Percentiles rank a stretch among this genome's conserved stretches.
Conservation (phyloP, 2,329 filamentous ascomycete species). For the Corinectria fuckeliana region DNA sequence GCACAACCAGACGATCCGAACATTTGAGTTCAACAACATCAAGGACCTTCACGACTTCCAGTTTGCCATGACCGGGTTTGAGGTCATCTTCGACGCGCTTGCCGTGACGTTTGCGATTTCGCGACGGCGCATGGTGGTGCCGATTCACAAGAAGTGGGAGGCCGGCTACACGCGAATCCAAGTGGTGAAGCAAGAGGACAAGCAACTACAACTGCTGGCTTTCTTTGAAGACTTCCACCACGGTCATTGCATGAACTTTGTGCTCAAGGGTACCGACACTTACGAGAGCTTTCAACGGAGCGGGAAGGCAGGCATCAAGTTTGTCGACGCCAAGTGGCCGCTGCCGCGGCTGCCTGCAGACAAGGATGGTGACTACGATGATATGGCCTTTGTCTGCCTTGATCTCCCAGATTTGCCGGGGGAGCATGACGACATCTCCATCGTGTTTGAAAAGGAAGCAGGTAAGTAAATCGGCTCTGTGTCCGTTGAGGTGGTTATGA, state of each 20-base stretch:
- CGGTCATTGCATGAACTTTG: constrained; percentile 87
- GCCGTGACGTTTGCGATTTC: constrained; percentile 82
- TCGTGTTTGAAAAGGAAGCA: constrained; percentile 80
- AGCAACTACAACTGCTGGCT: constrained; percentile 76
- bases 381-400: constrained; percentile 79
- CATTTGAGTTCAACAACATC: constrained; percentile 70
- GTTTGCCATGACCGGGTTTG: constrained; percentile 78
- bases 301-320: constrained; percentile 74
- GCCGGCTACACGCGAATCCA: constrained; percentile 81
- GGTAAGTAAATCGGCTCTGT: constrained; percentile 59
- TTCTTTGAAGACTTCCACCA: constrained; percentile 91
- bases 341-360: constrained; percentile 69
- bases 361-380: constrained; percentile 59
- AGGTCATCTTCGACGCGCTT: constrained; percentile 75
- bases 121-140: constrained; percentile 85
- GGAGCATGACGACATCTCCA: constrained; percentile 89
- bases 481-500: not conserved
- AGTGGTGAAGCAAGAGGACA: constrained; percentile 74
- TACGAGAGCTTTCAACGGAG: constrained; percentile 73
- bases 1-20: constrained; percentile 70
- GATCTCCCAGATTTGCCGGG: constrained; percentile 89
- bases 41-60: constrained; percentile 81
- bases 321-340: constrained; percentile 91
- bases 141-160: constrained; percentile 95
- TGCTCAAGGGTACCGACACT: constrained; percentile 81